These are phyloP conservation scores for Pythium angustatum DNA, from an alignment of 352 stramenopile species.

Conservation along the genomic window DNA sequence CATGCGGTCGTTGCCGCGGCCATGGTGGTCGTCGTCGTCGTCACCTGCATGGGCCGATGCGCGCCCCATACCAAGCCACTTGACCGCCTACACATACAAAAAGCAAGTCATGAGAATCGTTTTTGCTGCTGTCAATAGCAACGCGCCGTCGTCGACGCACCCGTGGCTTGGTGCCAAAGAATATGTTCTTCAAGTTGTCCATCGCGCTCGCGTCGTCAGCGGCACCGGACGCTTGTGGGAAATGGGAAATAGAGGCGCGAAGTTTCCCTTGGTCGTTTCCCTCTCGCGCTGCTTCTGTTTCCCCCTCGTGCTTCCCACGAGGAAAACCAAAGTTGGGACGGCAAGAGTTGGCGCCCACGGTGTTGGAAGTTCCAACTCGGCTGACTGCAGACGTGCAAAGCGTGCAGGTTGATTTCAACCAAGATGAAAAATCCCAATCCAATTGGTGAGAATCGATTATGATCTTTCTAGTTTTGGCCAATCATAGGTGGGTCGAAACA, in stretches of 20 bases:
- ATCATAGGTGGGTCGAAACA: neutral
- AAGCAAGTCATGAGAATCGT: neutral
- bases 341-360: neutral
- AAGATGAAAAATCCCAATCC: neutral
- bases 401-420: neutral
- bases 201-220: conserved; percentile 13
- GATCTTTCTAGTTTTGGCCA: conserved; percentile 14
- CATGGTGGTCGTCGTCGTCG: conserved; percentile 29
- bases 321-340: neutral
- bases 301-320: neutral
- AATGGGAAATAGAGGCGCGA: neutral
- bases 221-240: neutral
- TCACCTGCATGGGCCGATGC: conserved; percentile 11
- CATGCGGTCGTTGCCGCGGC: conserved; percentile 70
- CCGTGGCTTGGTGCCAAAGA: conserved; percentile 40
- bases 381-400: too few species aligned
- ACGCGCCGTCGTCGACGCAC: conserved; percentile 1
- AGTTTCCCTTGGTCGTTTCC: neutral
- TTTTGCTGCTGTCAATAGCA: neutral
- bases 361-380: too few species aligned
- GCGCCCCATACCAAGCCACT: conserved; percentile 78
- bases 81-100: conserved; percentile 54
- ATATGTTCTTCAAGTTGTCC: conserved; percentile 41
- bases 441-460: neutral
- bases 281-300: neutral